Conservation (phyloP, 2,329 filamentous ascomycete species). For the Fonsecaea multimorphosa region DNA sequence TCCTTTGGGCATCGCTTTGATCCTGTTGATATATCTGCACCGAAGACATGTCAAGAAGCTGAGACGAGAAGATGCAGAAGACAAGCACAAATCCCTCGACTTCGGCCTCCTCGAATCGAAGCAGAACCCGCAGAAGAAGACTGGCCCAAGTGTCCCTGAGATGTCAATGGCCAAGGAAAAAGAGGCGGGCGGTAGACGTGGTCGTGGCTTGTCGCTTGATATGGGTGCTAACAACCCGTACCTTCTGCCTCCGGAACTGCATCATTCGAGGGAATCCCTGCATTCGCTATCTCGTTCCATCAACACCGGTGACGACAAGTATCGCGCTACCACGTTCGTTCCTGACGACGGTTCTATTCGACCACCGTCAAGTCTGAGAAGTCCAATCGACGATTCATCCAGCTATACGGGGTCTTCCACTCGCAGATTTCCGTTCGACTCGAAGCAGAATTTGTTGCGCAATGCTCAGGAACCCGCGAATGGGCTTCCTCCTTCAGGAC, state of each 20-base stretch:
- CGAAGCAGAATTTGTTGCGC: constrained; percentile 59
- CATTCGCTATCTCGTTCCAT: constrained; percentile 81
- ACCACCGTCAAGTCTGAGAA: constrained; percentile 45
- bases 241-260: constrained; percentile 81
- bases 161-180: constrained; percentile 64
- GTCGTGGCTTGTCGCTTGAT: constrained; percentile 64
- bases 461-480: constrained; percentile 66
- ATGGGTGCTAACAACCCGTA: constrained; percentile 83
- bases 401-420: constrained; percentile 59
- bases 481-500: constrained; percentile 46
- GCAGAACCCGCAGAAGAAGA: constrained; percentile 46
- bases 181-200: constrained; percentile 40
- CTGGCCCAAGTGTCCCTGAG: constrained; percentile 53
- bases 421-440: constrained; percentile 42
- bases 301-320: constrained; percentile 80
- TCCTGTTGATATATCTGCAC: constrained; percentile 77
- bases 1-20: constrained; percentile 70
- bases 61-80: constrained; percentile 76
- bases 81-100: constrained; percentile 89
- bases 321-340: constrained; percentile 68
- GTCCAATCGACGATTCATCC: constrained; percentile 57
- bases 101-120: constrained; percentile 74
- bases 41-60: constrained; percentile 75
- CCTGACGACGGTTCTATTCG: constrained; percentile 52
- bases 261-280: constrained; percentile 82